A percentile compares a stretch with the other conserved stretches of the same genome.
phyloP scores from a whole-genome alignment of 352 stramenopile species.

The Globisporangium barbulae region DNA sequence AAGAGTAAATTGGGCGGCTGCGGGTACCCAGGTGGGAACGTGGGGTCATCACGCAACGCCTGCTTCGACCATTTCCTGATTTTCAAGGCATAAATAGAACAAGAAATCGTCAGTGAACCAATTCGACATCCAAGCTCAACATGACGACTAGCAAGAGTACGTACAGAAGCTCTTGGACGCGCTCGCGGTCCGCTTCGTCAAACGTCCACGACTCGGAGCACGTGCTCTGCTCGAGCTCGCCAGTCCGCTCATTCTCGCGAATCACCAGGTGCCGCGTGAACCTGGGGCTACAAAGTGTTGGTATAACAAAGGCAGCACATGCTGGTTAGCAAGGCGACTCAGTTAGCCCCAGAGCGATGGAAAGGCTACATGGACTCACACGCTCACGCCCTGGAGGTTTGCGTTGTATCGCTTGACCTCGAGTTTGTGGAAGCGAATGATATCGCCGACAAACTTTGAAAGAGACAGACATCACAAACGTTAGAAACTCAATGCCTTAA shows the following conservation, averaged over 20 bases:
- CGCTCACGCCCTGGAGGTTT: constrained; percentile 49
- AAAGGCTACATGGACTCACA: constrained; percentile 25
- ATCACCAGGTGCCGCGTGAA: constrained; percentile 60
- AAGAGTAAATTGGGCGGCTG: constrained; percentile 35
- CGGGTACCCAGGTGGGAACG: constrained; percentile 46
- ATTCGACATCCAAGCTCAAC: background rate
- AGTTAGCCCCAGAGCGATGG: background rate
- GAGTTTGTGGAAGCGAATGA: constrained; percentile 78
- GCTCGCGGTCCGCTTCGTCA: constrained; percentile 44
- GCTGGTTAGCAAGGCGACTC: background rate
- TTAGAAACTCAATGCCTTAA: background rate
- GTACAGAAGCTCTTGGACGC: constrained; percentile 39
- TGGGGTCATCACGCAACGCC: constrained; percentile 38
- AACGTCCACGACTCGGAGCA: constrained; percentile 62
- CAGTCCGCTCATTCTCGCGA: constrained; percentile 23
- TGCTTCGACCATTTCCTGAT: constrained; percentile 45
- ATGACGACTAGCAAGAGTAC: background rate
- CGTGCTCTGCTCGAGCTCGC: constrained; percentile 42
- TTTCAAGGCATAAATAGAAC: background rate
- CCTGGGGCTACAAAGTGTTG: background rate
- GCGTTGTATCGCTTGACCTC: constrained; percentile 63
- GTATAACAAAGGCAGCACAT: background rate
- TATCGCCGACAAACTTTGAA: constrained; percentile 58
- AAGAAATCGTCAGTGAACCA: background rate
- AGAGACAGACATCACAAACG: background rate